phyloP scores from a whole-genome alignment of 129 eudicot genomes.

The Chrysanthemum seticuspe region DNA sequence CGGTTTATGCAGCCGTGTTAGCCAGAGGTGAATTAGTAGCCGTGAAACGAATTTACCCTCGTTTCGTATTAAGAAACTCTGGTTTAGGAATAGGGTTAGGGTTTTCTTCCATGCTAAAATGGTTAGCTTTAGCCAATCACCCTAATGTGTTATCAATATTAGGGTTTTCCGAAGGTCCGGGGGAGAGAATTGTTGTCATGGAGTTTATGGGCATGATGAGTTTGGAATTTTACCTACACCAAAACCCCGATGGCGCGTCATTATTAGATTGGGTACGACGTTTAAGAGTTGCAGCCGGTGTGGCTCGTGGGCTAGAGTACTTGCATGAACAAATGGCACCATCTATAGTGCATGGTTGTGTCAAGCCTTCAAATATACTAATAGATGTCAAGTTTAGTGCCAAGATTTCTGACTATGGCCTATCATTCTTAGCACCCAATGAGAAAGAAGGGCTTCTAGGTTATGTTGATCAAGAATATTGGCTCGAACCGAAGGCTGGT shows the following conservation, averaged over 20 bases:
- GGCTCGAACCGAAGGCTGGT: constrained; percentile 51
- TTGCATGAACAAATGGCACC: constrained; percentile 72
- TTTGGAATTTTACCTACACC: constrained; percentile 74
- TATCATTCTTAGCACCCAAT: constrained; percentile 59
- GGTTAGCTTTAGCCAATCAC: constrained; percentile 66
- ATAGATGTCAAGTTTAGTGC: constrained; percentile 78
- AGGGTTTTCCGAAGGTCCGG: constrained; percentile 89
- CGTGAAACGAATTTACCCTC: constrained; percentile 65
- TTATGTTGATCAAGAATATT: constrained; percentile 85
- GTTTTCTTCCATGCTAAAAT: constrained; percentile 54
- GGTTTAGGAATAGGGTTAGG: constrained; percentile 42
- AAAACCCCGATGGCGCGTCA: constrained; percentile 45
- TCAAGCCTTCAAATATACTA: constrained; percentile 79
- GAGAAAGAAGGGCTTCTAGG: constrained; percentile 65
- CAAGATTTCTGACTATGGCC: constrained; percentile 77
- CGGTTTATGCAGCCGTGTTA: constrained; percentile 62
- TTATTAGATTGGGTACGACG: constrained; percentile 72
- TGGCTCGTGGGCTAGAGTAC: constrained; percentile 79
- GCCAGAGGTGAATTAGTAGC: constrained; percentile 62
- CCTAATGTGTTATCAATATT: constrained; percentile 64
- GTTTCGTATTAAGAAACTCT: constrained; percentile 58
- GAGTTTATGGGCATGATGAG: constrained; percentile 75
- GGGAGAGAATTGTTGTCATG: constrained; percentile 76
- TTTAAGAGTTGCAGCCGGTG: constrained; percentile 67
- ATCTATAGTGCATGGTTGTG: constrained; percentile 70